Conservation (phyloP, 768 basidiomycete species). For the Roridomyces roridus region DNA sequence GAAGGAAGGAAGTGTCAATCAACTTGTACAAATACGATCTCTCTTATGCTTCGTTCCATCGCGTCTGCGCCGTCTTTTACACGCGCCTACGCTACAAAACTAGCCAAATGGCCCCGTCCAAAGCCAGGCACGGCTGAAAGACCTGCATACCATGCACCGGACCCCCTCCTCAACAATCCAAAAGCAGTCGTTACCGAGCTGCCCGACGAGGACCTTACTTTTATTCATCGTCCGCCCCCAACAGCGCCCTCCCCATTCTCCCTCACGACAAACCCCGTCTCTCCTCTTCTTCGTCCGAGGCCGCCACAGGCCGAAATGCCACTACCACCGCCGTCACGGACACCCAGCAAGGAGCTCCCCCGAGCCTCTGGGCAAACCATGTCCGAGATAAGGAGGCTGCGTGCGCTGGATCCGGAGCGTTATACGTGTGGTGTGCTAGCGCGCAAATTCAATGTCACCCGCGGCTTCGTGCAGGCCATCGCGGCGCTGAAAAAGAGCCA, state of each 20-base stretch:
- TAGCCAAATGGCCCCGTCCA: constrained; percentile 46
- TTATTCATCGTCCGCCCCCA: constrained; percentile 87
- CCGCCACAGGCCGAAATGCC: constrained; percentile 33
- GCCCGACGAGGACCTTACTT: constrained; percentile 65
- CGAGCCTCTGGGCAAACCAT: constrained; percentile 61
- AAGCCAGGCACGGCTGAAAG: constrained; percentile 57
- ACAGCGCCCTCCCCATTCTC: constrained; percentile 77
- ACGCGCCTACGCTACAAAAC: constrained; percentile 35
- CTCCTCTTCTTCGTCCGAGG: constrained; percentile 65
- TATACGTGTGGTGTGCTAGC: constrained; percentile 76
- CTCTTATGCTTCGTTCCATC: constrained; percentile 12
- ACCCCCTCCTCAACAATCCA: constrained; percentile 61
- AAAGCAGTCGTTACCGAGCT: constrained; percentile 57
- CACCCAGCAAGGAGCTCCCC: constrained; percentile 39
- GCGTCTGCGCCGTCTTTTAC: constrained; percentile 27
- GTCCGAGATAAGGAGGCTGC: constrained; percentile 61
- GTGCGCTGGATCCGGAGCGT: constrained; percentile 58
- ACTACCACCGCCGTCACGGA: constrained; percentile 56
- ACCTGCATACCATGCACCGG: constrained; percentile 62
- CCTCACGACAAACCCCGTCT: constrained; percentile 69
- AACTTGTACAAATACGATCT: too few species aligned
- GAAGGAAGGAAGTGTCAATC: too few species aligned
- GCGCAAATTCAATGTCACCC: constrained; percentile 75
- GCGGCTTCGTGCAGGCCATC: constrained; percentile 66
- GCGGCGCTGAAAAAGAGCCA: constrained; percentile 65